phyloP scores from a whole-genome alignment of 768 basidiomycete genomes.

The Hericium rajendrae region DNA sequence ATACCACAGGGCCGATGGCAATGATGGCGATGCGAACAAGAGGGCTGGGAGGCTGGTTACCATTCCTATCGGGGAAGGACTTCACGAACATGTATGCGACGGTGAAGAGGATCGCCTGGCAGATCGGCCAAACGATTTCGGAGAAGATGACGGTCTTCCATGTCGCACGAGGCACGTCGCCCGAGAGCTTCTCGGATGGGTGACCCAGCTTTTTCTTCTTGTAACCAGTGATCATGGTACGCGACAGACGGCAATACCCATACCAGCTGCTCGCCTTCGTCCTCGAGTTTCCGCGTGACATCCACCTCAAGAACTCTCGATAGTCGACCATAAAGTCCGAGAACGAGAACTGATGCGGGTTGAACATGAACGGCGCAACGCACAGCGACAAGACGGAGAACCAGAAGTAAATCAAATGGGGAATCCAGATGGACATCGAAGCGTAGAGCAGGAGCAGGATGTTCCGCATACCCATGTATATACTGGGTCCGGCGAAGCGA shows the following conservation, averaged over 20 bases:
- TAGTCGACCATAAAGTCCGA: slow-evolving; percentile 98
- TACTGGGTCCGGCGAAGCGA: slow-evolving; percentile 97
- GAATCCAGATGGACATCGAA: slow-evolving; percentile 87
- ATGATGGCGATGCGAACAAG: slow-evolving; percentile 85
- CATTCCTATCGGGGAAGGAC: slow-evolving; percentile 65
- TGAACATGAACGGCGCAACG: slow-evolving; percentile 97
- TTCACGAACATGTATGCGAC: slow-evolving; percentile 90
- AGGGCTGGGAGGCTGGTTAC: slow-evolving; percentile 66
- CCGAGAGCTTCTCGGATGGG: slow-evolving; percentile 94
- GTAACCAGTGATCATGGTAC: slow-evolving; percentile 97
- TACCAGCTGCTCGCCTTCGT: slow-evolving; percentile 98
- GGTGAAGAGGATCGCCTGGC: slow-evolving; percentile 66
- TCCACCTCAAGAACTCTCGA: slow-evolving; percentile 97
- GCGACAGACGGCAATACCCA: slow-evolving; percentile 93
- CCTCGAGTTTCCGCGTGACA: slow-evolving; percentile 96
- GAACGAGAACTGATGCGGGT: slow-evolving; percentile 99
- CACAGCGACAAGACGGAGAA: slow-evolving; percentile 90
- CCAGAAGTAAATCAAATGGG: slow-evolving; percentile 98
- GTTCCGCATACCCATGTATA: slow-evolving; percentile 97
- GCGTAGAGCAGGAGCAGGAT: slow-evolving; percentile 83
- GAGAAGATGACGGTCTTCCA: slow-evolving; percentile 80
- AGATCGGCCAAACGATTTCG: slow-evolving; percentile 76
- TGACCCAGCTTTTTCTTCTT: slow-evolving; percentile 98
- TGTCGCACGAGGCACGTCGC: slow-evolving; percentile 85
- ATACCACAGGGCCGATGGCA: slow-evolving; percentile 86